Percentiles rank a stretch among this genome's conserved stretches.
phyloP scores from a whole-genome alignment of 805 yeast species.

The Yarrowia deformans region DNA sequence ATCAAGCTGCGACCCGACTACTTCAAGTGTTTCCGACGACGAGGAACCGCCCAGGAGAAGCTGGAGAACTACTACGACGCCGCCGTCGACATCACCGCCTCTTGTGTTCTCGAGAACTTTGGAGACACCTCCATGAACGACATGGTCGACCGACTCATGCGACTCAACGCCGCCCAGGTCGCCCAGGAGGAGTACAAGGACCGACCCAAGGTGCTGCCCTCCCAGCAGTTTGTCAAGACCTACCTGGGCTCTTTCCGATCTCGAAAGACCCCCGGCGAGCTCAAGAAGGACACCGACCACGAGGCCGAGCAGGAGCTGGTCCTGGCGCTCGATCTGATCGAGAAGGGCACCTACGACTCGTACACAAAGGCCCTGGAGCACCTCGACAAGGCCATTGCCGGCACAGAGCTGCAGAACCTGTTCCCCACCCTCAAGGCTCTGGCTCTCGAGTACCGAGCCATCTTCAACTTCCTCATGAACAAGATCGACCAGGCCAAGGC shows the following conservation, averaged over 20 bases:
- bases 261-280: constrained; percentile 59
- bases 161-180: constrained; percentile 75
- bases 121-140: constrained; percentile 78
- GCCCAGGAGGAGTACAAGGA: constrained; percentile 66
- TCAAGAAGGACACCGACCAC: constrained; percentile 59
- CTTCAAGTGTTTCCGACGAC: constrained; percentile 87
- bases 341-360: constrained; percentile 58
- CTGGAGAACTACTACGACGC: constrained; percentile 82
- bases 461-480: constrained; percentile 81
- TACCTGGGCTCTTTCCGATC: constrained; percentile 84
- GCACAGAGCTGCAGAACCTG: constrained; percentile 49
- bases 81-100: constrained; percentile 87
- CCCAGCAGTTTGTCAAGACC: constrained; percentile 75
- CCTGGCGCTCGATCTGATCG: constrained; percentile 67
- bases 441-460: constrained; percentile 84
- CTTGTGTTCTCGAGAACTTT: constrained; percentile 84
- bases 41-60: constrained; percentile 91
- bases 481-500: constrained; percentile 70
- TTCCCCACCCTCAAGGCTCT: constrained; percentile 54
- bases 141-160: constrained; percentile 85
- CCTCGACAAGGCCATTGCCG: constrained; percentile 49
- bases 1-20: constrained; percentile 87
- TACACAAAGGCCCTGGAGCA: constrained; percentile 68
- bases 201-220: constrained; percentile 68
- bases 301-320: constrained; percentile 70